phyloP scores from a whole-genome alignment of 2,329 filamentous ascomycete species.

The Aspergillus spinulosporus region DNA sequence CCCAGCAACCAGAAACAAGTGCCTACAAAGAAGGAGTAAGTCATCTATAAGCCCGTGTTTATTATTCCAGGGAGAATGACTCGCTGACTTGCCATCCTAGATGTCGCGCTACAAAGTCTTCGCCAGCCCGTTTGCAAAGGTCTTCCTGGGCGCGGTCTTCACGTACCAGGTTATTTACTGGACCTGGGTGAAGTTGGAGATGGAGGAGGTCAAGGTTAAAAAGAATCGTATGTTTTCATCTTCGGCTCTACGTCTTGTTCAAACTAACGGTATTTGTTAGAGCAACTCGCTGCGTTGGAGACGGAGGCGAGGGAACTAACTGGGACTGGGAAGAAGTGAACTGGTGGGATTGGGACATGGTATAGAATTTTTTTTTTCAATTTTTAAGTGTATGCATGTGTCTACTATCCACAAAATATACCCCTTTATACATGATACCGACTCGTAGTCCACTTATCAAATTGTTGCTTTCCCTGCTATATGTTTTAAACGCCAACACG shows the following conservation, averaged over 20 bases:
- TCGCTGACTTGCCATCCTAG: constrained; percentile 23
- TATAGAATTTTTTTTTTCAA: not conserved
- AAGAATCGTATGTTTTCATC: constrained; percentile 40
- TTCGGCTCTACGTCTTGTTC: not conserved
- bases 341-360: not conserved
- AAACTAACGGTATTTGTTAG: constrained; percentile 22
- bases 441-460: not conserved
- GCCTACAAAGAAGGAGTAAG: constrained; percentile 35
- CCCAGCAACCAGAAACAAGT: constrained; percentile 11
- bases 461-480: not conserved
- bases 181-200: constrained; percentile 51
- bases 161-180: constrained; percentile 53
- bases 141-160: constrained; percentile 50
- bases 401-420: not conserved
- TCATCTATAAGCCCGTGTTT: not conserved
- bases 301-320: constrained; percentile 38
- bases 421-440: not conserved
- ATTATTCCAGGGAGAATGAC: not conserved
- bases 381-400: not conserved
- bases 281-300: constrained; percentile 37
- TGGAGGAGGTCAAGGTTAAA: constrained; percentile 44
- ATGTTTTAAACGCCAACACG: not conserved
- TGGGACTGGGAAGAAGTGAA: constrained; percentile 26
- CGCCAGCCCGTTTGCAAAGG: constrained; percentile 48
- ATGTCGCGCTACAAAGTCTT: constrained; percentile 43